Percentiles rank a stretch among this genome's conserved stretches.
Conservation (phyloP, 164 flowering plant genomes). For the Tetracentron sinense region DNA sequence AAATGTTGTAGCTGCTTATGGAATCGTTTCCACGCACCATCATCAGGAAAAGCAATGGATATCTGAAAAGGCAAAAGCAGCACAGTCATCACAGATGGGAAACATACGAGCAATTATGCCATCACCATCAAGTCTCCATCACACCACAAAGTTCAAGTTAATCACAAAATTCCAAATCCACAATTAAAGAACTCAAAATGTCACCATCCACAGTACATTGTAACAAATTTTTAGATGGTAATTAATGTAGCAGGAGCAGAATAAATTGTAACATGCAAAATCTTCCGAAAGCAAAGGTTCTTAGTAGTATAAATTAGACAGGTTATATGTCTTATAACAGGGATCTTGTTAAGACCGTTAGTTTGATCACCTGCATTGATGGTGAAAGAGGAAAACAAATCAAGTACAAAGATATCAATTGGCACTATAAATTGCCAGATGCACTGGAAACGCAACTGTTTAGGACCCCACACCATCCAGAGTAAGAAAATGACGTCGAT, state of each 20-base stretch:
- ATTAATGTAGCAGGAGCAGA: neutral
- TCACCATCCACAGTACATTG: too few species aligned
- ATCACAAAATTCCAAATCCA: constrained; percentile 6
- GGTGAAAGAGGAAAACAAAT: too few species aligned
- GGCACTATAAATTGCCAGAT: too few species aligned
- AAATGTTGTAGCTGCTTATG: constrained; percentile 97
- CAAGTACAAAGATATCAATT: too few species aligned
- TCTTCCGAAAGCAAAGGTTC: neutral
- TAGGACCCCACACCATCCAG: neutral
- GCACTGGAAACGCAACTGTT: neutral
- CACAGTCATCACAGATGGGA: constrained; percentile 12
- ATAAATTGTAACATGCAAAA: neutral
- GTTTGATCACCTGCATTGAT: too few species aligned
- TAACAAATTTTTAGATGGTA: neutral
- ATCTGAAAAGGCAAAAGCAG: constrained; percentile 42
- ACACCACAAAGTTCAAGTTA: neutral
- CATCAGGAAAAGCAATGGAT: constrained; percentile 96
- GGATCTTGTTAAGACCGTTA: too few species aligned
- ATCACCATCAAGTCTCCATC: neutral
- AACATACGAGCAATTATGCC: neutral
- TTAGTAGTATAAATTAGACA: neutral
- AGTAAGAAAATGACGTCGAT: neutral
- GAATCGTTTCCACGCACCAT: constrained; percentile 98
- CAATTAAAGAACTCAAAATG: too few species aligned
- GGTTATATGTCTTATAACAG: too few species aligned